These are phyloP conservation scores for Taiozyma sp. DNA, from an alignment of 1,139 yeast species.

Conservation along the genomic window DNA sequence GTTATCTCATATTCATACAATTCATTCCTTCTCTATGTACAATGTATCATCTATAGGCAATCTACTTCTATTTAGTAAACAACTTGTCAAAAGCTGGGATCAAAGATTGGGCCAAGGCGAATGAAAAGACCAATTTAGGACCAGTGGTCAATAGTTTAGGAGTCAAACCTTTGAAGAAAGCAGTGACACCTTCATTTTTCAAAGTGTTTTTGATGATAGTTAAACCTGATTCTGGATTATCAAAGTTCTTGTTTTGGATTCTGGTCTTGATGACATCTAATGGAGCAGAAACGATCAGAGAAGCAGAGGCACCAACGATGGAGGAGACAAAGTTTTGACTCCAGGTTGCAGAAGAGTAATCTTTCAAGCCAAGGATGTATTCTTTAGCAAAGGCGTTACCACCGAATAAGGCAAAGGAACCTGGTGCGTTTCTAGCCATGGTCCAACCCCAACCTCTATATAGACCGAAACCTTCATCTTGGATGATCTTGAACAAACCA, in stretches of 20 bases:
- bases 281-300: conserved; percentile 95
- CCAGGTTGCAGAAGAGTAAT: conserved; percentile 93
- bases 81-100: conserved; percentile 90
- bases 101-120: conserved; percentile 93
- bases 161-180: conserved; percentile 96
- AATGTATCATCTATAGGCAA: not conserved
- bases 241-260: conserved; percentile 94
- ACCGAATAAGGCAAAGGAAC: conserved; percentile 95
- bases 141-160: conserved; percentile 97
- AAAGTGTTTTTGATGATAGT: conserved; percentile 90
- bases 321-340: conserved; percentile 90
- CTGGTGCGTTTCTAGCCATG: conserved; percentile 99
- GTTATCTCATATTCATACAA: not conserved
- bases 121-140: conserved; percentile 94
- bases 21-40: not conserved
- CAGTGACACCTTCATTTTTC: conserved; percentile 77
- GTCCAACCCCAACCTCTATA: conserved; percentile 99
- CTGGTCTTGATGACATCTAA: conserved; percentile 97
- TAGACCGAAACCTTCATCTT: conserved; percentile 89
- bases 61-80: conserved; percentile 27
- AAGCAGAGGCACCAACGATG: conserved; percentile 97
- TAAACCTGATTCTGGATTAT: conserved; percentile 91
- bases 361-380: conserved; percentile 79
- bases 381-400: conserved; percentile 99
- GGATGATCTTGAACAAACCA: conserved; percentile 79